A percentile compares a stretch with the other conserved stretches of the same genome.
Conservation (phyloP, 768 basidiomycete species). For the Boletus eberwhitei region DNA sequence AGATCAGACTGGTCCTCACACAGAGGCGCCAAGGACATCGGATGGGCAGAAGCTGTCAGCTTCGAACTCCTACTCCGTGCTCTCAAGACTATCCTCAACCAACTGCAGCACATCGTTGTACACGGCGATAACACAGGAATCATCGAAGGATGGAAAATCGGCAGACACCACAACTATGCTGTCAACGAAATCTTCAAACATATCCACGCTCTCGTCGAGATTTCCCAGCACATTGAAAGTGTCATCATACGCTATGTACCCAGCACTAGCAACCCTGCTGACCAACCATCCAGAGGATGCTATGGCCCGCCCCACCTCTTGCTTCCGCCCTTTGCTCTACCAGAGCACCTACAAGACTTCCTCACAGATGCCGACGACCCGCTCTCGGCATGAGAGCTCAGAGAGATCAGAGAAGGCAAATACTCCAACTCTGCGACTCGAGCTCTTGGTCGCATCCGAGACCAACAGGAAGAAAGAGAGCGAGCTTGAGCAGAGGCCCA, state of each 20-base stretch:
- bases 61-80: background rate
- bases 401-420: background rate
- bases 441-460: rapidly evolving
- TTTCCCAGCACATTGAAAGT: background rate
- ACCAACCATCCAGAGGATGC: background rate
- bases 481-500: background rate
- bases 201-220: background rate
- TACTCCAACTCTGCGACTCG: background rate
- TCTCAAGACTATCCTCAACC: background rate
- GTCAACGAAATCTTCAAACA: background rate
- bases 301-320: background rate
- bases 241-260: background rate
- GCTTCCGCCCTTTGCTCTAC: background rate
- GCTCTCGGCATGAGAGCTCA: background rate
- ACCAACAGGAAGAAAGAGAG: background rate
- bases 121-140: background rate
- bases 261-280: background rate
- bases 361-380: background rate
- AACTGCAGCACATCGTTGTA: background rate
- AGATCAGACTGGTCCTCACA: no score
- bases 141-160: background rate
- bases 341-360: background rate
- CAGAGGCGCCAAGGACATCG: background rate
- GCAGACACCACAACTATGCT: background rate
- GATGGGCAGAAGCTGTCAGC: background rate